These are phyloP conservation scores for Ophidiomyces ophidiicola DNA, from an alignment of 2,329 filamentous ascomycete genomes.

Conservation along the genomic window DNA sequence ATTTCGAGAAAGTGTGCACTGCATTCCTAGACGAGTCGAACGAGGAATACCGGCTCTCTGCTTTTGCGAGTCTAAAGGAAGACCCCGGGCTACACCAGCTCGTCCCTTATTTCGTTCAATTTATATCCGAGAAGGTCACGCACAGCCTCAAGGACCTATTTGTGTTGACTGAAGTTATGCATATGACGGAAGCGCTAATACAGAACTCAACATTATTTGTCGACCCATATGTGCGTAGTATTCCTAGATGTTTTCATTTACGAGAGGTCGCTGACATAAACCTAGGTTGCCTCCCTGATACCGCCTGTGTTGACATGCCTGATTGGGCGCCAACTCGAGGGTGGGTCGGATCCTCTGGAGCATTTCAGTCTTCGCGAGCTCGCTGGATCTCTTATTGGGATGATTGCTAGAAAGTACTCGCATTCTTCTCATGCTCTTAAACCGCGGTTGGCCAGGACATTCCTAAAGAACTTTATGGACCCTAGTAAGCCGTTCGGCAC, in stretches of 20 bases:
- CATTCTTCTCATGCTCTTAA: constrained; percentile 70
- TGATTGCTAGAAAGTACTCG: constrained; percentile 70
- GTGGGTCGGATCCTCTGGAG: constrained; percentile 38
- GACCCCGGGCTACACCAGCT: constrained; percentile 93
- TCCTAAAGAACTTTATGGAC: constrained; percentile 83
- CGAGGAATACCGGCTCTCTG: constrained; percentile 75
- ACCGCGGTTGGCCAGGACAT: constrained; percentile 81
- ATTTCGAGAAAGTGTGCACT: constrained; percentile 88
- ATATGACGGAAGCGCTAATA: constrained; percentile 71
- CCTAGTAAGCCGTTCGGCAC: constrained; percentile 69
- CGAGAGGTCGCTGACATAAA: constrained; percentile 15
- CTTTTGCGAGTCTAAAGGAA: constrained; percentile 69
- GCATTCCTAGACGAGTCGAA: constrained; percentile 74
- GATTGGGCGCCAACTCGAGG: constrained; percentile 67
- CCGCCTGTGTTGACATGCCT: constrained; percentile 86
- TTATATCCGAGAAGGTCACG: constrained; percentile 89
- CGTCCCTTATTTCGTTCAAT: constrained; percentile 91
- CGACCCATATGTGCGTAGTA: constrained; percentile 46
- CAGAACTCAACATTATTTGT: constrained; percentile 70
- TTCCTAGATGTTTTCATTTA: constrained; percentile 2
- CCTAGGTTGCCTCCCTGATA: constrained; percentile 52
- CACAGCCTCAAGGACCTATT: constrained; percentile 86
- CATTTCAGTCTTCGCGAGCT: constrained; percentile 76
- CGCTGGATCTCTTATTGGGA: constrained; percentile 66
- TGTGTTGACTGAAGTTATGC: constrained; percentile 82